Base-by-base conservation (phyloP, 2,329 filamentous ascomycete genomes). In the Teratosphaeria pseudoeucalypti region DNA sequence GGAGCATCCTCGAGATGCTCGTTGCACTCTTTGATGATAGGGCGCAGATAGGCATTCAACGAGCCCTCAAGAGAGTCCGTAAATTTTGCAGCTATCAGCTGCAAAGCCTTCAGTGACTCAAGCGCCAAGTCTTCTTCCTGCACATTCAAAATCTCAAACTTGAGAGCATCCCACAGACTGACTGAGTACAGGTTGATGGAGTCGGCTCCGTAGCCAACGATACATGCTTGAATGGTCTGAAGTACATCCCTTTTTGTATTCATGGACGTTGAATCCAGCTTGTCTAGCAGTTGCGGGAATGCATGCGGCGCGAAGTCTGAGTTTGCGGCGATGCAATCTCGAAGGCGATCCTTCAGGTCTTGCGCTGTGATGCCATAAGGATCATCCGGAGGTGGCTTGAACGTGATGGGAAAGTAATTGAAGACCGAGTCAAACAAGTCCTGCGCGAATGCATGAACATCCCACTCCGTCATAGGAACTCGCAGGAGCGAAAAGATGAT, bases 391-490 rank as follows among this genome's bases (percentile, higher is more conserved):
- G 85, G 85, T 11, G 85, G 85, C 66, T 83, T 80, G 72, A 88
- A 88, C 0, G 85, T 87, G 64, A 88, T 87, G 0, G 85, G 85
- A 68, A 88, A 88, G 70, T 88, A 88, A 66, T 86, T 87, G 72
- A 87, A 88, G 19, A 86, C 84, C 3, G 84, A 79, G 64, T 88
- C 85, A 67, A 88, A 88, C 53, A 87, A 76, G 34, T 80, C 77
- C 68, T 86, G 82, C 23, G 80, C 81, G 70, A 85, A 78, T 47
- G 78, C 77, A 3, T 79, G 77, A 60, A 87, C 81, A 64, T 83
- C 81, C 84, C 85, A 88, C 70, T 88, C 85, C 6, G 85, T 78
- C 79, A 87, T 85, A 1, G 86, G 78, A 14, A 86, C 85, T 66
- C 81, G 83, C 32, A 87, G 70, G 60, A 87, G 81, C 0, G 85